Base-by-base conservation (phyloP, 805 yeast genomes). In the Kluyveromyces aestuarii region DNA sequence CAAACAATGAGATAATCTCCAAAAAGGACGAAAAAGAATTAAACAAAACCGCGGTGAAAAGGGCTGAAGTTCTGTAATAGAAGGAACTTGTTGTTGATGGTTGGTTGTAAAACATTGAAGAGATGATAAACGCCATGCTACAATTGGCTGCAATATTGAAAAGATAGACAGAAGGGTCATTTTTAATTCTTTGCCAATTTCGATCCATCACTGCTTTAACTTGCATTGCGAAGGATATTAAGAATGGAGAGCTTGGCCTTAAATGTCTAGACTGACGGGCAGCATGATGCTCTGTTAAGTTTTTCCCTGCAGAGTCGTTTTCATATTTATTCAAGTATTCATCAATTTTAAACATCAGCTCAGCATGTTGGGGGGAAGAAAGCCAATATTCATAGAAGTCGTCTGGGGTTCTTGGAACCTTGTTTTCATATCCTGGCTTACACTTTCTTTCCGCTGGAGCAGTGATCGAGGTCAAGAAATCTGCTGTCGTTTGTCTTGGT, bases 31-130 rank as follows among this genome's bases (percentile, higher is more conserved):
- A 68, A 54, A 80, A 76, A n/a, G 83, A 79, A 59, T 79, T 79
- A 62, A 78, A 80, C 58, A 80, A 67, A 44, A 76, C 70, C 16
- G 82, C 80, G 62, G 81, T 82, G 67, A 83, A 84, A 70, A 84
- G 68, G 42, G 81, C 74, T 37, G 87, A 76, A 55, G 79, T 73
- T 58, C 87, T 68, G 54, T 64, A 69, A 61, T 72, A 77, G 52
- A 80, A 73, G 1, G 77, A 70, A 2, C 55, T 62, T 1, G 84
- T 74, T 27, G 58, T 62, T 8, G 47, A 37, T 9, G 54, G 57
- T 52, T 49, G 47, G 53, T 78, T 75, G 62, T 74, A 79, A 55
- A 77, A 80, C 48, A 80, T 71, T 1, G 84, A 79, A 11, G 79
- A 68, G 41, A 76, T 59, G 36, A 80, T 61, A 46, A 80, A 63